Conservation (phyloP, 805 yeast species). For the Ogataea degrootiae region DNA sequence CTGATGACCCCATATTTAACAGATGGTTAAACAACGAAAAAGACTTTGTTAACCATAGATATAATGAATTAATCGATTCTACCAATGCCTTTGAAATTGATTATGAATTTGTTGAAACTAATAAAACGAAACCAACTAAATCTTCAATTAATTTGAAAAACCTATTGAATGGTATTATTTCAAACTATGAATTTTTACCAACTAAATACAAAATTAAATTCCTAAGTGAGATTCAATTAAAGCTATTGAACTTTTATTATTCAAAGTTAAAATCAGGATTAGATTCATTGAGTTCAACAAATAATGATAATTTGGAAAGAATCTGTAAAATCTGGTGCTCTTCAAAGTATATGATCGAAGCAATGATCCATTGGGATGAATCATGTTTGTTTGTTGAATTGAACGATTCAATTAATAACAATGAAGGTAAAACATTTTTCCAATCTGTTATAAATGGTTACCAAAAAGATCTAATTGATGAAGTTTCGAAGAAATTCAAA, state of each 20-base stretch:
- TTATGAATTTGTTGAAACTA: slow-evolving; percentile 42
- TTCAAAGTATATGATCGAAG: slow-evolving; percentile 30
- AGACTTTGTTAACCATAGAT: slow-evolving; percentile 46
- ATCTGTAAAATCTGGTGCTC: slow-evolving; percentile 39
- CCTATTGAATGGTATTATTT: slow-evolving; percentile 52
- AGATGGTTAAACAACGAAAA: slow-evolving; percentile 54
- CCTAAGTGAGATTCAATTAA: slow-evolving; percentile 53
- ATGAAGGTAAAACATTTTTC: slow-evolving; percentile 34
- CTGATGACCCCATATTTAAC: slow-evolving; percentile 28
- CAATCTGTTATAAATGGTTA: slow-evolving; percentile 39
- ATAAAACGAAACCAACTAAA: slow-evolving; percentile 53
- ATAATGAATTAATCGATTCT: slow-evolving; percentile 44
- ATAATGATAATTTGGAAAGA: slow-evolving; percentile 29
- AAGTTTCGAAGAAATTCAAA: slow-evolving; percentile 26
- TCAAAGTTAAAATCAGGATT: slow-evolving; percentile 37
- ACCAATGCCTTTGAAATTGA: slow-evolving; percentile 55
- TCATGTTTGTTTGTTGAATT: slow-evolving; percentile 38
- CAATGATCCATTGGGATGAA: slow-evolving; percentile 40
- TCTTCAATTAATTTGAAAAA: slow-evolving; percentile 56
- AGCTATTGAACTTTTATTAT: slow-evolving; percentile 49
- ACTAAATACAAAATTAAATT: slow-evolving; percentile 52
- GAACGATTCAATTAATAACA: slow-evolving; percentile 31
- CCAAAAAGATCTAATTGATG: slow-evolving; percentile 23
- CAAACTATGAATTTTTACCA: slow-evolving; percentile 47
- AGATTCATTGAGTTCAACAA: slow-evolving; percentile 35